phyloP scores from a whole-genome alignment of 805 yeast genomes.

The Metschnikowia reukaufii region DNA sequence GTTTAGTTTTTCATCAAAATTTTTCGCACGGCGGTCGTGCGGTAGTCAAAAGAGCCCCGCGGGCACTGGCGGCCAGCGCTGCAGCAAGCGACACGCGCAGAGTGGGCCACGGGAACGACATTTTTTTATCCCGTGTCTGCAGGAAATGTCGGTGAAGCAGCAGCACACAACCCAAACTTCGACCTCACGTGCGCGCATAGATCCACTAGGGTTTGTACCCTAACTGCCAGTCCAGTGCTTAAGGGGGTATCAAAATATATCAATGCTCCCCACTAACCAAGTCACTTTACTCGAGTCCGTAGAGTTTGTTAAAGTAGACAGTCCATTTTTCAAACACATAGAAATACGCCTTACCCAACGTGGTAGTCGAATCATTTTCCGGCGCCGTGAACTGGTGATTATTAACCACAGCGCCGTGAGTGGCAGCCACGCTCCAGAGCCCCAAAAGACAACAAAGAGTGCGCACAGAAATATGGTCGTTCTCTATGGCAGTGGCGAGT shows the following conservation, averaged over 20 bases:
- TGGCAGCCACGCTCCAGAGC: slow-evolving; percentile 33
- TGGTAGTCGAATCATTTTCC: background rate
- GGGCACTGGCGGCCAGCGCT: background rate
- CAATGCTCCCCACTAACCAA: background rate
- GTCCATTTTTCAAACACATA: slow-evolving; percentile 27
- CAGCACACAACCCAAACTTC: background rate
- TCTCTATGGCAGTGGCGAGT: slow-evolving; percentile 18
- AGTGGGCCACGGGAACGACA: background rate
- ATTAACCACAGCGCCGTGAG: slow-evolving; percentile 1
- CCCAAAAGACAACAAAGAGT: slow-evolving; percentile 37
- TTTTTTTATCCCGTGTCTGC: background rate
- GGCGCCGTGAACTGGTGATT: background rate
- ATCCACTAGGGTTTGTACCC: background rate
- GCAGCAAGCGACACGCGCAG: background rate
- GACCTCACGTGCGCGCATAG: background rate
- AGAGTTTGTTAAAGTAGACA: slow-evolving; percentile 30
- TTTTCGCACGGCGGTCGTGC: slow-evolving; percentile 21
- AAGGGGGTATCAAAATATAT: too few relatives aligned
- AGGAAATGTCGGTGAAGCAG: background rate
- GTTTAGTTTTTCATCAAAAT: slow-evolving; percentile 19
- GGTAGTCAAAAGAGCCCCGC: slow-evolving; percentile 2
- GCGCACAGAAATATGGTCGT: slow-evolving; percentile 28
- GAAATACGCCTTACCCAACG: slow-evolving; percentile 6
- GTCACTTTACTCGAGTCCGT: slow-evolving; percentile 30
- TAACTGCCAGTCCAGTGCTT: background rate